phyloP scores from a whole-genome alignment of 148 eudicot species.

The Linanthus parryae region DNA sequence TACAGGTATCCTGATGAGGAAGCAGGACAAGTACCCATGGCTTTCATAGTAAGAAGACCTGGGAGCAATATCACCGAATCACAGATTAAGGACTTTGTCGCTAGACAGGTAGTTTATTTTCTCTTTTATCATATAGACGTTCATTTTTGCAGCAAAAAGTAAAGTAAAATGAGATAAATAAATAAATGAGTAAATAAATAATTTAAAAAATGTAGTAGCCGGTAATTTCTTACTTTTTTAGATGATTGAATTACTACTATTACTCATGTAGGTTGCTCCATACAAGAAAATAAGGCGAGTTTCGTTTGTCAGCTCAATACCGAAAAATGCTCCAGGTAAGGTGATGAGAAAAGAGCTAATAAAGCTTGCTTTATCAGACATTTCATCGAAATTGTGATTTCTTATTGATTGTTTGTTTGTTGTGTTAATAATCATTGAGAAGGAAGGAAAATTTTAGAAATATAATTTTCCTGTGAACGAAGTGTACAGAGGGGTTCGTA shows the following conservation, averaged over 20 bases:
- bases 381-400: neutral
- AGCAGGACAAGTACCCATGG: slow-evolving; percentile 7
- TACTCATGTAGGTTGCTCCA: slow-evolving; percentile 3
- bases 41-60: neutral
- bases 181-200: neutral
- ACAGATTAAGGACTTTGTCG: neutral
- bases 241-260: no score
- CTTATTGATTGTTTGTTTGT: no score
- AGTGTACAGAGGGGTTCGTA: no score
- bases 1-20: neutral
- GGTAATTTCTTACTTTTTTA: neutral
- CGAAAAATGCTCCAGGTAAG: neutral
- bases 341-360: neutral
- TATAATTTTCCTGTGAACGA: no score
- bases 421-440: no score
- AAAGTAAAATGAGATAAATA: neutral
- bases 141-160: neutral
- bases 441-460: no score
- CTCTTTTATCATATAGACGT: neutral
- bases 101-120: neutral
- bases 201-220: neutral
- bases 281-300: slow-evolving; percentile 8
- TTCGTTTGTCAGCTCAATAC: no score
- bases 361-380: neutral
- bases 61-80: neutral